A percentile compares a stretch with the other conserved stretches of the same genome.
Evolutionary conservation across 2,329 filamentous ascomycete species (phyloP).

Genomic region (Periglandula ipomoeae): DNA sequence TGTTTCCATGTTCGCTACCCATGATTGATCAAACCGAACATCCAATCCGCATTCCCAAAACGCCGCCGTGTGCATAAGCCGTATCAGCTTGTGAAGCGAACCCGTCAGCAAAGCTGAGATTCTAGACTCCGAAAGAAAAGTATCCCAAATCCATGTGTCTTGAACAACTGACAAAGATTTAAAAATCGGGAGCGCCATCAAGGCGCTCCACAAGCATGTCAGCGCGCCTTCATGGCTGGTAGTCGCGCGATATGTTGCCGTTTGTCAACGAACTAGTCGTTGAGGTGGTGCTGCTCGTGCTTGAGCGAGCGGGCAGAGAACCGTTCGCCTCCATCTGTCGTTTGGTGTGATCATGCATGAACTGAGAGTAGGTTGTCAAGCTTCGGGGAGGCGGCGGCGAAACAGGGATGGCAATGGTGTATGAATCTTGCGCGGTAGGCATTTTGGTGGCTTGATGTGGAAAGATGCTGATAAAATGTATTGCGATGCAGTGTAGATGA

Average conservation of each 20-base stretch:
- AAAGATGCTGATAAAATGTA: not conserved
- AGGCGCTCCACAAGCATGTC: no score
- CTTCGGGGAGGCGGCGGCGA: constrained; percentile 34
- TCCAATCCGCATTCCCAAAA: not conserved
- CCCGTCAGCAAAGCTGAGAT: no score
- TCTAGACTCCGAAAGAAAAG: not conserved
- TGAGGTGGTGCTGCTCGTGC: constrained; percentile 12
- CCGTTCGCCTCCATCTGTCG: constrained; percentile 52
- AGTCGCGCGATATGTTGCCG: constrained; percentile 16
- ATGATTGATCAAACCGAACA: not conserved
- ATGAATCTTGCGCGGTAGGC: constrained; percentile 31
- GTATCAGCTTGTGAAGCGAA: no score
- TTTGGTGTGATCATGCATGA: constrained; percentile 58
- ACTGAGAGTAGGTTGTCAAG: constrained; percentile 47
- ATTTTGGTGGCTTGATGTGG: constrained; percentile 16
- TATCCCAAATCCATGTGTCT: no score
- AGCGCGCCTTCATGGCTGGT: no score
- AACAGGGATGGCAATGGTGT: constrained; percentile 25
- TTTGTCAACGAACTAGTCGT: constrained; percentile 17
- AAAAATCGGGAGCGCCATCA: no score
- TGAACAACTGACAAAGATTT: no score
- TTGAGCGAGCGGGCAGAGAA: constrained; percentile 11
- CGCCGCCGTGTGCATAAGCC: constrained; percentile 3
- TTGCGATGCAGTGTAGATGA: not conserved
- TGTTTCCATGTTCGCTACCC: constrained; percentile 1